Evolutionary conservation across 148 eudicot genomes (phyloP).

Genomic region (Silene latifolia): DNA sequence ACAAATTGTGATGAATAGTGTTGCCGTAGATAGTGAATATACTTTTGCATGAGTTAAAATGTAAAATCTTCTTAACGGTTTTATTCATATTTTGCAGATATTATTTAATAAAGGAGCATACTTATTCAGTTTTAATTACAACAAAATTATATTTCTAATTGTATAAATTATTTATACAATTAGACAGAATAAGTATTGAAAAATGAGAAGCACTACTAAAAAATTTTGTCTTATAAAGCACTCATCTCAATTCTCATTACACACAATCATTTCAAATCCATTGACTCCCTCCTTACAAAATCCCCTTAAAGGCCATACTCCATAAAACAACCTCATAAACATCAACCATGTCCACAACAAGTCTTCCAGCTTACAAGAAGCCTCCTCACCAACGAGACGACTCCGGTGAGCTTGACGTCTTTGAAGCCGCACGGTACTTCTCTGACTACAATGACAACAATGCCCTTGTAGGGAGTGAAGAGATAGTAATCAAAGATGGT

Average conservation of each 20-base stretch:
- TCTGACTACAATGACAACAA: slow-evolving; percentile 41
- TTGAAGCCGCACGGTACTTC: slow-evolving; percentile 74
- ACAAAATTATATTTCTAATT: no score
- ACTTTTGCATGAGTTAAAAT: no score
- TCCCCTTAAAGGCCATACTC: not conserved
- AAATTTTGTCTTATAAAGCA: slow-evolving; percentile 10
- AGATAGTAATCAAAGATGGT: slow-evolving; percentile 28
- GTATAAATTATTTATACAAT: no score
- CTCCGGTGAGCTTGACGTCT: slow-evolving; percentile 81
- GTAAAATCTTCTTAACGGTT: no score
- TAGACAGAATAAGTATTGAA: not conserved
- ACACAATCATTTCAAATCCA: slow-evolving; percentile 34
- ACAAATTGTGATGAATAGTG: no score
- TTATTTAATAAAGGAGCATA: not conserved
- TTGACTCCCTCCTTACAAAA: slow-evolving; percentile 6
- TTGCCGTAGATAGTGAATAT: no score
- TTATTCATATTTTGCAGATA: no score
- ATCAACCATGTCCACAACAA: slow-evolving; percentile 44
- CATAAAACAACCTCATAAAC: slow-evolving; percentile 6
- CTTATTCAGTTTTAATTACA: not conserved
- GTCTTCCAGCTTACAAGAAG: slow-evolving; percentile 33
- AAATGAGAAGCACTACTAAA: no score
- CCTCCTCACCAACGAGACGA: slow-evolving; percentile 46
- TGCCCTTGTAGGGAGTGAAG: slow-evolving; percentile 12
- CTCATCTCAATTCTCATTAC: slow-evolving; percentile 19